Conservation (phyloP, 2,329 filamentous ascomycete species). For the Alternaria ventricosa region DNA sequence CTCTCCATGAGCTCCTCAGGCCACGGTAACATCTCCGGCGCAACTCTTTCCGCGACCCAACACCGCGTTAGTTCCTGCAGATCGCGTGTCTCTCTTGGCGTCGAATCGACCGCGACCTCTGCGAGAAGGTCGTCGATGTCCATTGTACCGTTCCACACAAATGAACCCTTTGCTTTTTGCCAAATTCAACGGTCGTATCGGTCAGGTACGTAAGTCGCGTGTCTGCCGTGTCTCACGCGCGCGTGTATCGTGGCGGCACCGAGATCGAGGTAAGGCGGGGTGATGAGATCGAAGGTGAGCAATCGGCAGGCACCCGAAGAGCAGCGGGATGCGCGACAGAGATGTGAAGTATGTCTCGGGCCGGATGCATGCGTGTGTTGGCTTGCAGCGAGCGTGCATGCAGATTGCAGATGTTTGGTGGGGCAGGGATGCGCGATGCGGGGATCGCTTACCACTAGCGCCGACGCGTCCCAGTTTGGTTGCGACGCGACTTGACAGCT, state of each 20-base stretch:
- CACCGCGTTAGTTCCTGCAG: conserved; percentile 87
- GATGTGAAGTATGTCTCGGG: background rate
- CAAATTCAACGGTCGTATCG: background rate
- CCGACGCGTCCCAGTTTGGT: conserved; percentile 3
- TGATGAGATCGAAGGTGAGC: background rate
- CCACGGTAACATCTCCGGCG: conserved; percentile 86
- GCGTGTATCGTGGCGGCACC: background rate
- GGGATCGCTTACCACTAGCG: conserved; percentile 20
- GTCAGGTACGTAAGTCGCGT: background rate
- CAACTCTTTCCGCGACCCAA: conserved; percentile 91
- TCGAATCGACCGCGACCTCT: conserved; percentile 52
- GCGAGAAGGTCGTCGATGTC: conserved; percentile 62
- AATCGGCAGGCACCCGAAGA: background rate
- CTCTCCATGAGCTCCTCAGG: conserved; percentile 79
- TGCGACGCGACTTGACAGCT: conserved; percentile 10
- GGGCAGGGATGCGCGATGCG: conserved; percentile 12
- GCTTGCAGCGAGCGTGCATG: conserved; percentile 14
- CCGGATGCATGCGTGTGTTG: conserved; percentile 11
- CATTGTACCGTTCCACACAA: conserved; percentile 32
- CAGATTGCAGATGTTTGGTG: conserved; percentile 10
- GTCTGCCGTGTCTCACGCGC: background rate
- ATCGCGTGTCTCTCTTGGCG: conserved; percentile 70
- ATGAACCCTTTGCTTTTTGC: background rate
- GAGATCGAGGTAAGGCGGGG: background rate
- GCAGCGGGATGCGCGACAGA: background rate